Evolutionary conservation across 2,329 filamentous ascomycete species (phyloP).

Genomic region (Albophoma yamanashiensis): DNA sequence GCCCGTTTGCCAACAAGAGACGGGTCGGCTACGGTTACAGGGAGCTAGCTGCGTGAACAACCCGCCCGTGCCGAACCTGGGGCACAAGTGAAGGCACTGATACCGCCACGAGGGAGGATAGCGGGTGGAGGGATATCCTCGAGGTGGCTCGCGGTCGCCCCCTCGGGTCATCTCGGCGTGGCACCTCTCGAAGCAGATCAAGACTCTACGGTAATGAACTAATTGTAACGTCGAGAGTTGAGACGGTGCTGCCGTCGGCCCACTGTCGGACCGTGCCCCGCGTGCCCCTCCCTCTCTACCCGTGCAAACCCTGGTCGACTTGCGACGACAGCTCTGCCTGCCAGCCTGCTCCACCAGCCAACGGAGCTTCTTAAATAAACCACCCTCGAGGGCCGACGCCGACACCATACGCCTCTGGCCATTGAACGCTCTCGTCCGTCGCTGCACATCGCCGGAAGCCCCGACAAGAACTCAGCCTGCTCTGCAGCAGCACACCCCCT

Average conservation of each 20-base stretch:
- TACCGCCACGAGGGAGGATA: no score
- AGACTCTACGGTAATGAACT: no score
- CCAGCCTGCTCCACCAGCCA: neutral
- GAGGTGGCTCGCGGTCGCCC: no score
- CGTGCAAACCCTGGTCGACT: neutral
- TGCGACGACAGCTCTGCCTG: conserved; percentile 7
- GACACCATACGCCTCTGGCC: neutral
- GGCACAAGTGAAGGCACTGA: no score
- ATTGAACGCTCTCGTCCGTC: neutral
- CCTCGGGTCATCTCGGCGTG: no score
- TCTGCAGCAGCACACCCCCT: neutral
- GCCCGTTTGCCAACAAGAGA: neutral
- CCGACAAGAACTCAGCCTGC: neutral
- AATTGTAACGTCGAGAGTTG: no score
- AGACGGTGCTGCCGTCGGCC: neutral
- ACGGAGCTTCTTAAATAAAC: neutral
- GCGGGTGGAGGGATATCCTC: no score
- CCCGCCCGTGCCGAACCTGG: no score
- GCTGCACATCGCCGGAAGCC: neutral
- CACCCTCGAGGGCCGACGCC: neutral
- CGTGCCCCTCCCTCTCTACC: neutral
- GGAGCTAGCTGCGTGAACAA: no score
- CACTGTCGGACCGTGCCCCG: neutral
- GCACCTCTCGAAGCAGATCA: neutral
- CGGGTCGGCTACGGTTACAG: neutral